These are phyloP conservation scores for Haematococcus sp. DNA, from an alignment of 139 green algal species.

Conservation along the genomic window DNA sequence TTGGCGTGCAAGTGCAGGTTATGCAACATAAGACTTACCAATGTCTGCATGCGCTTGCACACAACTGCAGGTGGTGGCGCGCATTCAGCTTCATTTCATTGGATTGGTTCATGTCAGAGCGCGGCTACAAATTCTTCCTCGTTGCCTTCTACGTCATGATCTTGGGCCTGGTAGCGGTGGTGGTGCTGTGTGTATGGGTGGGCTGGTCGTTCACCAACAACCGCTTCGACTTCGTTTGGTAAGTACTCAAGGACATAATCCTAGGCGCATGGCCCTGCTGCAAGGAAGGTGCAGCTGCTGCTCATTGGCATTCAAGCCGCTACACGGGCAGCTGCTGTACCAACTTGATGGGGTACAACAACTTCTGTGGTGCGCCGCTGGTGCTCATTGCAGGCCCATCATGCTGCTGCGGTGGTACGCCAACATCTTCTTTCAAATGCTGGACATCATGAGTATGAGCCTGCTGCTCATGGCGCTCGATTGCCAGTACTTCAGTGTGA, in stretches of 20 bases:
- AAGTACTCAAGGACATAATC: too few relatives aligned
- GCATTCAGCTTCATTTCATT: constrained; percentile 6
- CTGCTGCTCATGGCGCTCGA: constrained; percentile 26
- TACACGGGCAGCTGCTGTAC: too few relatives aligned
- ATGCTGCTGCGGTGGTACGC: constrained; percentile 23
- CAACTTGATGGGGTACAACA: too few relatives aligned
- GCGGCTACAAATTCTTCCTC: constrained; percentile 22
- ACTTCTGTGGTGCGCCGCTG: too few relatives aligned
- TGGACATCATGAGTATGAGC: constrained; percentile 24
- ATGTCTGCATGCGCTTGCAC: too few relatives aligned
- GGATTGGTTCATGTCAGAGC: neutral
- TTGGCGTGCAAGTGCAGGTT: too few relatives aligned
- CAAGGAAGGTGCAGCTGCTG: too few relatives aligned
- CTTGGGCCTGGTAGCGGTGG: neutral
- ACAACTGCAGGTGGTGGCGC: constrained; percentile 7
- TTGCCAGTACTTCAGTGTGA: constrained; percentile 43
- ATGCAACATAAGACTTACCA: too few relatives aligned
- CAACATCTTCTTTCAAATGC: constrained; percentile 30
- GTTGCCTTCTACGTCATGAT: constrained; percentile 22
- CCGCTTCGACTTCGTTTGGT: constrained; percentile 24
- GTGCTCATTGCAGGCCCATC: too few relatives aligned
- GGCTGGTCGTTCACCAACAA: constrained; percentile 18
- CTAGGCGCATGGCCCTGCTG: too few relatives aligned
- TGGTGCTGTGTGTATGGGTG: constrained; percentile 14
- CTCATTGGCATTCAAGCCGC: too few relatives aligned